Conservation (phyloP, 129 eudicot genomes). For the Pulicaria dysenterica region DNA sequence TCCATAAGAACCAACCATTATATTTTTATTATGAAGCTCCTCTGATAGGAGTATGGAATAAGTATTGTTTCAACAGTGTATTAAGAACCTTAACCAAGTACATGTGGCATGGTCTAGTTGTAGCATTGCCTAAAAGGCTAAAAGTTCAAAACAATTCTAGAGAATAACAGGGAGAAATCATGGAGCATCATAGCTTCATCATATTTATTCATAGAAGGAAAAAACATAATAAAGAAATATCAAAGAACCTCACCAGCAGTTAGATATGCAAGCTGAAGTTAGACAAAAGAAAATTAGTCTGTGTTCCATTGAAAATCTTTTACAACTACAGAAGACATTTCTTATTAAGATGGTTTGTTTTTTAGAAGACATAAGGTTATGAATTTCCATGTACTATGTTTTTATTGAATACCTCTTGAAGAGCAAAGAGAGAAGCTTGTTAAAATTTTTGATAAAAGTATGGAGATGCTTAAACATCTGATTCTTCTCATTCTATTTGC, state of each 20-base stretch:
- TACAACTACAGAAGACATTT: background rate
- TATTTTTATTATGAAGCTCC: no score
- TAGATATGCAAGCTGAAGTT: no score
- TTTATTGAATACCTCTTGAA: no score
- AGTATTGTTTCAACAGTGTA: conserved; percentile 9
- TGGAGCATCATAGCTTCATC: conserved; percentile 3
- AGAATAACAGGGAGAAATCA: background rate
- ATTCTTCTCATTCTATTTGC: conserved; percentile 43
- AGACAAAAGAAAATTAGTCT: no score
- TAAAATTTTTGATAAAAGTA: conserved; percentile 11
- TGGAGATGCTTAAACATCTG: conserved; percentile 28
- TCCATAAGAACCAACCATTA: no score
- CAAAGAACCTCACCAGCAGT: no score
- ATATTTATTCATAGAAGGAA: background rate
- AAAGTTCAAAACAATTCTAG: background rate
- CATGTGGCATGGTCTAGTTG: background rate
- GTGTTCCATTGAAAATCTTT: background rate
- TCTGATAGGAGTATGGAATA: background rate
- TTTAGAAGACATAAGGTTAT: no score
- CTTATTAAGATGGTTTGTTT: no score
- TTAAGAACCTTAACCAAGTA: background rate
- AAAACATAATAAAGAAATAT: background rate
- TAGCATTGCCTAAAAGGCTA: background rate
- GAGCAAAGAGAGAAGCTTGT: no score
- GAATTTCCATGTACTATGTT: background rate